These are phyloP conservation scores for Ogataea henricii DNA, from an alignment of 805 yeast species.

Conservation along the genomic window DNA sequence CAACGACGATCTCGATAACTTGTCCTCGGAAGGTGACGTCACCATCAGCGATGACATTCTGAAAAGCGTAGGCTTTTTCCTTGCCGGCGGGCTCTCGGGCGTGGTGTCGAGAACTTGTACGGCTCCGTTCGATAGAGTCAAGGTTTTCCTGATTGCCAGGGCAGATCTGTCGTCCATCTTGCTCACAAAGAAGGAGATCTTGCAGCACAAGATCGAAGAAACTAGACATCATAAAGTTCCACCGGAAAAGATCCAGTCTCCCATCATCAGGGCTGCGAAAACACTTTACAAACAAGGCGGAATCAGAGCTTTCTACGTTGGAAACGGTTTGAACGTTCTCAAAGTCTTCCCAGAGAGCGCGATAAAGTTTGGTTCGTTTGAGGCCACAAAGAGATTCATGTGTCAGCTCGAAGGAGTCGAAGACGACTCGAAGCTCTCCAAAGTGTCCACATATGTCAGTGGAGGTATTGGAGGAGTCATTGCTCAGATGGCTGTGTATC, in stretches of 20 bases:
- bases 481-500: conserved; percentile 91
- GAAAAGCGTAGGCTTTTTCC: conserved; percentile 85
- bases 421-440: conserved; percentile 70
- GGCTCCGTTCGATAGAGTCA: conserved; percentile 94
- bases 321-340: conserved; percentile 89
- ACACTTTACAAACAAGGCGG: conserved; percentile 90
- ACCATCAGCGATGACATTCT: conserved; percentile 76
- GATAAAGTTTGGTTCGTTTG: conserved; percentile 95
- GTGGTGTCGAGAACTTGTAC: conserved; percentile 95
- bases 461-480: conserved; percentile 97
- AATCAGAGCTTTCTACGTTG: conserved; percentile 83
- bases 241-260: conserved; percentile 60
- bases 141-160: conserved; percentile 90
- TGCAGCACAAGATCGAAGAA: conserved; percentile 34
- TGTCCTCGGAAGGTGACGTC: conserved; percentile 91
- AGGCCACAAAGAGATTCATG: conserved; percentile 74
- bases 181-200: conserved; percentile 53
- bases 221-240: conserved; percentile 44
- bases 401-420: conserved; percentile 74
- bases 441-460: conserved; percentile 78
- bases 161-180: conserved; percentile 76
- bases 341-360: conserved; percentile 98
- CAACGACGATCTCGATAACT: conserved; percentile 72
- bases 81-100: conserved; percentile 95
- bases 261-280: conserved; percentile 76